phyloP scores from a whole-genome alignment of 768 basidiomycete species.

The Exsudoporus frostii region DNA sequence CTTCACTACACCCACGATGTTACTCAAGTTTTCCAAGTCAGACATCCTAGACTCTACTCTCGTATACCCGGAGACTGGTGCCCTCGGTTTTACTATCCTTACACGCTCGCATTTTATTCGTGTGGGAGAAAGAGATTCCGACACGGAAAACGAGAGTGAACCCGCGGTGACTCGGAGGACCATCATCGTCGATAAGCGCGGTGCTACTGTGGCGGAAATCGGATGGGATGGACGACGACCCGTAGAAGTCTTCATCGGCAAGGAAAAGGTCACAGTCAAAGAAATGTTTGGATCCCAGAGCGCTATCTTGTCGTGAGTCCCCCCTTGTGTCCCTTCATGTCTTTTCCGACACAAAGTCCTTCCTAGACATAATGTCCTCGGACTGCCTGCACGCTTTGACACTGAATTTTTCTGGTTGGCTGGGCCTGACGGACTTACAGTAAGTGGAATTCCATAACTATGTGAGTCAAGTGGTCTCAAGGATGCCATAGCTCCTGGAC shows the following conservation, averaged over 20 bases:
- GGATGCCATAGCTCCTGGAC: slow-evolving; percentile 44
- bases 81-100: slow-evolving; percentile 46
- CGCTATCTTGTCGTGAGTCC: slow-evolving; percentile 50
- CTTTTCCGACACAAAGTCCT: background rate
- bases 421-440: slow-evolving; percentile 49
- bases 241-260: slow-evolving; percentile 45
- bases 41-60: slow-evolving; percentile 59
- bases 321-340: background rate
- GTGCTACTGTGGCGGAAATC: slow-evolving; percentile 44
- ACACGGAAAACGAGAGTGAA: slow-evolving; percentile 29
- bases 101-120: slow-evolving; percentile 38
- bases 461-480: slow-evolving; percentile 5
- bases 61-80: slow-evolving; percentile 50
- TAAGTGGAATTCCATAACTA: slow-evolving; percentile 28
- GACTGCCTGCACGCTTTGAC: slow-evolving; percentile 60
- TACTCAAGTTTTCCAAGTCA: slow-evolving; percentile 55
- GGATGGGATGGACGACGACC: slow-evolving; percentile 53
- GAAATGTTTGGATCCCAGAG: slow-evolving; percentile 57
- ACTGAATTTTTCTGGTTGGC: slow-evolving; percentile 60
- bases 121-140: slow-evolving; percentile 26
- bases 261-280: slow-evolving; percentile 48
- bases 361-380: slow-evolving; percentile 53
- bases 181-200: slow-evolving; percentile 40
- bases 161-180: slow-evolving; percentile 38
- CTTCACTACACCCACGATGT: slow-evolving; percentile 35